Base-by-base conservation (phyloP, 208 protist genomes). In the Crithidia bombi region DNA sequence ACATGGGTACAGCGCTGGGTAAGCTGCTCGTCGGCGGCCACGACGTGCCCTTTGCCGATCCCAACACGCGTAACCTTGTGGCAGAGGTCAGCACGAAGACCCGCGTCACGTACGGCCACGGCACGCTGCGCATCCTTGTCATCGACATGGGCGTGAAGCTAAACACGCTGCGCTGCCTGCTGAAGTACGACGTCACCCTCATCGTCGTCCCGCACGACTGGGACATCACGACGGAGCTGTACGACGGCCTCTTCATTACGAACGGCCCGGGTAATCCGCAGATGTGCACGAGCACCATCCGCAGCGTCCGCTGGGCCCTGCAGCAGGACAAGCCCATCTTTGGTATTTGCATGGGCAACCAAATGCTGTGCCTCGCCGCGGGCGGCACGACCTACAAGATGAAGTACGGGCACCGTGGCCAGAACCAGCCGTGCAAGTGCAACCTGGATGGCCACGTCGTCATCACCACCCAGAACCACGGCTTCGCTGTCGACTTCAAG, bases 331-430 rank as follows among this genome's bases (percentile, higher is more conserved):
- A 96, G 79, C 97, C 98, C 46, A 96, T 99, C 52, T 99, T 99
- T 56, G 98, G 98, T 65, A 99, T 99, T 71, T 99, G 98, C 86
- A 98, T 99, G 73, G 98, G 98, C 44, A 99, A 99, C 85, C 98
- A 99, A 79, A 93, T 99, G 66, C 79, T 99, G 14, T 92, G 87
- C 35, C 83, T 98, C 38, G 97, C 98, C 0, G 93, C 97, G 5
- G 91, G 92, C 39, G 89, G 86, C 21, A 85, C 77, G n/a, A 98
- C 97, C 17, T 98, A 97, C 82, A 99, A 99, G 87, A 94, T 99
- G 91, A 98, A 98, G 76, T 99, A 98, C 82, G 98, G 98, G 68
- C 99, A 99, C 82, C 92, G 98, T 59, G 98, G 98, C 10, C 96
- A 99, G 62, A 99, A 99, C 89, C 98, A 99, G 85, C 98, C 98